Percentiles rank a stretch among this genome's conserved stretches.
Evolutionary conservation across 768 basidiomycete genomes (phyloP).

Genomic region (Hydnomerulius pinastri): DNA sequence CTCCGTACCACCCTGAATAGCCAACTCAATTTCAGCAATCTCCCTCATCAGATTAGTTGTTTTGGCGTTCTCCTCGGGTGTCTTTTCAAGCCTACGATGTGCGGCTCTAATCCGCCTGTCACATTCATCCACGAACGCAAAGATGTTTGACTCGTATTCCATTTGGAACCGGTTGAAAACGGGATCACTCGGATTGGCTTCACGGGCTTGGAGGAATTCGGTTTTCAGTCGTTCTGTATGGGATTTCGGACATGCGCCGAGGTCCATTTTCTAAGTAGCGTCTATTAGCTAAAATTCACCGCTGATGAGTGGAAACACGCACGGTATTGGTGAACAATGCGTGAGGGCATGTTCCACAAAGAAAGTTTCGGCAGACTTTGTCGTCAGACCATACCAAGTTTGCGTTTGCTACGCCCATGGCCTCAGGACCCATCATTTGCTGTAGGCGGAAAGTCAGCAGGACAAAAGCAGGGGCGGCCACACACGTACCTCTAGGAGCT

Average conservation of each 20-base stretch:
- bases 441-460: conserved; percentile 31
- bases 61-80: conserved; percentile 99
- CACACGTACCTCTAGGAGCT: conserved; percentile 72
- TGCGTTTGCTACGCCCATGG: conserved; percentile 93
- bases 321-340: conserved; percentile 98
- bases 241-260: conserved; percentile 95
- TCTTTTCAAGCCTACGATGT: conserved; percentile 96
- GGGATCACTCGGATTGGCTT: conserved; percentile 76
- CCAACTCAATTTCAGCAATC: conserved; percentile 98
- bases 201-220: conserved; percentile 81
- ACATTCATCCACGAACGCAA: conserved; percentile 96
- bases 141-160: conserved; percentile 96
- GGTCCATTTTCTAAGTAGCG: conserved; percentile 86
- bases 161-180: conserved; percentile 85
- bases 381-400: conserved; percentile 94
- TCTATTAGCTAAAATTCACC: conserved; percentile 1
- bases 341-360: conserved; percentile 99
- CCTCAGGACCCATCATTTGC: conserved; percentile 99
- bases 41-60: conserved; percentile 99
- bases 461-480: conserved; percentile 16
- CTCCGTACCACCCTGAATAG: conserved; percentile 97
- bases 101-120: conserved; percentile 93
- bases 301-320: conserved; percentile 31
- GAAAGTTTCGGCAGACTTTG: conserved; percentile 97
- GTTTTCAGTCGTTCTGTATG: conserved; percentile 94